Evolutionary conservation across 768 basidiomycete species (phyloP).

Genomic region (Mrakia gelida): DNA sequence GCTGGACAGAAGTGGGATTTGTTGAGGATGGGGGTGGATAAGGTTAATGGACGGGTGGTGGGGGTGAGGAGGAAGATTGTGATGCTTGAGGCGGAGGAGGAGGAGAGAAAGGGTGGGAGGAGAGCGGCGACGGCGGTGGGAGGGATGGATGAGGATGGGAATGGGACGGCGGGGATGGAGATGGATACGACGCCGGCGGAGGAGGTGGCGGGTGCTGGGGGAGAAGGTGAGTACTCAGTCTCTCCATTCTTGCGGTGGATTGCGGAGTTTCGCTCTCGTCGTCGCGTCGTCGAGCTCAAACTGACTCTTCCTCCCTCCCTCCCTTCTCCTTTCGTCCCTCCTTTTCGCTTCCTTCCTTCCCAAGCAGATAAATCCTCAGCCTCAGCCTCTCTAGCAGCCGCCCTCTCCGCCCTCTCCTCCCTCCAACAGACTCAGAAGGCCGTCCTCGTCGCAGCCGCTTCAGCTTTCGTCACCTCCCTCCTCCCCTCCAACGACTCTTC

Average conservation of each 20-base stretch:
- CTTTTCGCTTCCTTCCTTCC: too few species aligned
- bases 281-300: background rate
- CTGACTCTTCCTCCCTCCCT: background rate
- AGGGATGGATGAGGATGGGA: conserved; percentile 63
- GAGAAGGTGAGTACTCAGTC: background rate
- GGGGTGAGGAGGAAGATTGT: conserved; percentile 70
- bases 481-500: conserved; percentile 48
- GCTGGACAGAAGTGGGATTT: conserved; percentile 72
- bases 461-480: conserved; percentile 68
- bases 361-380: background rate
- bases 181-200: background rate
- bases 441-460: conserved; percentile 65
- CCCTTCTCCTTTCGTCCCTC: too few species aligned
- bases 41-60: conserved; percentile 81
- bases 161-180: conserved; percentile 54
- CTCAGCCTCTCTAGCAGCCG: background rate
- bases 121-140: conserved; percentile 43
- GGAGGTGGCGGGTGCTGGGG: background rate
- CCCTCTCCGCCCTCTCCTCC: conserved; percentile 62
- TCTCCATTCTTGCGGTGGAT: background rate
- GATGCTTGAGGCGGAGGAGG: conserved; percentile 77
- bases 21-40: conserved; percentile 74
- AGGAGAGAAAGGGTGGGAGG: conserved; percentile 67
- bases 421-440: conserved; percentile 71
- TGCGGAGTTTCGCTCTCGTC: background rate